Evolutionary conservation across 140 eudicot species (phyloP), one percentile per base, ranked within the genome.

Genomic region (Oenanthe javanica): DNA sequence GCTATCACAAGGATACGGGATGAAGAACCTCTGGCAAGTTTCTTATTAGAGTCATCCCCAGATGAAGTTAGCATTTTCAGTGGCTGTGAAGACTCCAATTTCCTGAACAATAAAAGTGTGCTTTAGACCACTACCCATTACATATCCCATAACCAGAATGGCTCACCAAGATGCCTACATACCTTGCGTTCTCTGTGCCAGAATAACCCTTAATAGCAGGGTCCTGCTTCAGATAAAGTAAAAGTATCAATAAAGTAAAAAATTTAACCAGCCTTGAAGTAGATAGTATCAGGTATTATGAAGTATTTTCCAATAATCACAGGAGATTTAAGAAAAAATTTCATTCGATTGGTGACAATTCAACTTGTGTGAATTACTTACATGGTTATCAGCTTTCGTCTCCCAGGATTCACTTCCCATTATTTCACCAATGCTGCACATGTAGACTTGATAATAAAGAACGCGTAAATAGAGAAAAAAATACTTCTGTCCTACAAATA

Each of bases 371-470:
- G 47, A 6, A 71, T 72, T 51, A 89, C 97, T 89, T 89, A 96
- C 99, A 36, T 81, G 71, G 77, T 74, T 79, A 73, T 87, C 90
- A 59, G 80, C 67, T 84, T 81, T 85, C 23, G 82, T 78, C 64
- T 89, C 92, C 92, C 93, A 86, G 6, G 89, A 80, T 54, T 86
- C 99, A 87, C 84, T 80, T 72, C 82, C 97, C 91, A 90, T 89
- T 67, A 93, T 92, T 88, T 96, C 98, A 80, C 89, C 87, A 81
- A 95, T 91, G 93, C 99, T 96, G 89, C 87, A 86, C 71, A 79
- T 5, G 42, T 79, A 78, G 81, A 75, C 50, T 75, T 72, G 50
- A 42, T 49, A 43, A 36, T 82, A 0, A 76, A 80, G 36, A 40
- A 15, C 21, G 18, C 1, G 76, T 23, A 40, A 38, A 71, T 12